A percentile compares a stretch with the other conserved stretches of the same genome.
phyloP scores from a whole-genome alignment of 257 asterid species.

The Mitragyna speciosa region DNA sequence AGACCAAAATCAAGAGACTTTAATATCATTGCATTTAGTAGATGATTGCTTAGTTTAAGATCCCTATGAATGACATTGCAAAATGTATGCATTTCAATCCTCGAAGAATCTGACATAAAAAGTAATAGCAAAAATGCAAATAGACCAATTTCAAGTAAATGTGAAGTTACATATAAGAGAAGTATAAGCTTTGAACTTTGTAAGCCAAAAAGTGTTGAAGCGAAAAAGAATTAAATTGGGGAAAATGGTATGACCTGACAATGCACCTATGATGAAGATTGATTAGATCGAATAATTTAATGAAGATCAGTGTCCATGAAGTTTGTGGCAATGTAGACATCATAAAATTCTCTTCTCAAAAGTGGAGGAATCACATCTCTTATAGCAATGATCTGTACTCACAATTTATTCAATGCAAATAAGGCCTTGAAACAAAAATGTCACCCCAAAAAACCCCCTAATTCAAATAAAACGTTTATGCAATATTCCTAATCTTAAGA shows the following conservation, averaged over 20 bases:
- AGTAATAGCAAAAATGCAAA: constrained; percentile 85
- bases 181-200: constrained; percentile 21
- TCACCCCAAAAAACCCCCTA: no score
- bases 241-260: constrained; percentile 54
- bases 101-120: constrained; percentile 87
- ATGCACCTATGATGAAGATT: constrained; percentile 86
- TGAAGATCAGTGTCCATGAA: no score
- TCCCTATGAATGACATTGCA: constrained; percentile 87
- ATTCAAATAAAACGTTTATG: no score
- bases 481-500: no score
- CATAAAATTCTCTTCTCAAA: constrained; percentile 69
- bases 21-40: constrained; percentile 84
- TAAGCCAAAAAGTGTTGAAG: no score
- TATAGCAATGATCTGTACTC: constrained; percentile 70
- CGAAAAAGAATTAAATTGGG: no score
- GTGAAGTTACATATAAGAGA: no score
- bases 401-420: no score
- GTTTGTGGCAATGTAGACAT: constrained; percentile 73
- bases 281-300: constrained; percentile 92
- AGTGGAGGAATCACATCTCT: constrained; percentile 98
- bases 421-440: no score
- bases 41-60: constrained; percentile 88
- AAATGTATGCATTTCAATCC: constrained; percentile 92
- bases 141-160: not conserved
- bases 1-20: constrained; percentile 95